A percentile compares a stretch with the other conserved stretches of the same genome.
Conservation (phyloP, 345 rosid species). For the Corchorus capsularis region DNA sequence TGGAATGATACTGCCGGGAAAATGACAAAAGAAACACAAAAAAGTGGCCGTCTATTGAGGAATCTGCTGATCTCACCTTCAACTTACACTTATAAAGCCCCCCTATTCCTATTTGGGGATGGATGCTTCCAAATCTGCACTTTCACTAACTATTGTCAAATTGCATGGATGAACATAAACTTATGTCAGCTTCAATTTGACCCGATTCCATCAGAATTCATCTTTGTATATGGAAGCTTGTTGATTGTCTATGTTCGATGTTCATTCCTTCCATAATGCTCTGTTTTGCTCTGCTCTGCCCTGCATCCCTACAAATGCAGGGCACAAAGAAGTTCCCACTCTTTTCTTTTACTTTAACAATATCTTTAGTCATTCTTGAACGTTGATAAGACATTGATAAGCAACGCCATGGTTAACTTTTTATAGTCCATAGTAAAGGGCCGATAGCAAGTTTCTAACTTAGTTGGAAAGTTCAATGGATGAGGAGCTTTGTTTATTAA, state of each 20-base stretch:
- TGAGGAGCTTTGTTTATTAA: too few relatives aligned
- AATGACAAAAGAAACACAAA: constrained; percentile 35
- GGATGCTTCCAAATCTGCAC: constrained; percentile 16
- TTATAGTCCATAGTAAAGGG: too few relatives aligned
- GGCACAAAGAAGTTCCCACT: background rate
- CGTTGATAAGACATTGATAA: too few relatives aligned
- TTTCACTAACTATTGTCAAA: background rate
- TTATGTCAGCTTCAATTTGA: background rate
- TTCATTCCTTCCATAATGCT: background rate
- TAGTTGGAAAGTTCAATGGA: too few relatives aligned
- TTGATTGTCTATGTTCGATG: background rate
- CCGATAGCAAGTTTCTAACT: too few relatives aligned
- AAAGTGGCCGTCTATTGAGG: constrained; percentile 33
- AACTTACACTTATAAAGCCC: background rate
- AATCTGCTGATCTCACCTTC: constrained; percentile 34
- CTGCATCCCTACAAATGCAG: background rate
- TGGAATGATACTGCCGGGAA: constrained; percentile 37
- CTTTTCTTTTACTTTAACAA: background rate
- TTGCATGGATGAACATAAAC: background rate
- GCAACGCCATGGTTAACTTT: too few relatives aligned
- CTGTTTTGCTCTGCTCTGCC: background rate
- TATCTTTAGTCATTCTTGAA: too few relatives aligned
- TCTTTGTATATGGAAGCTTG: background rate
- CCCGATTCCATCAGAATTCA: background rate
- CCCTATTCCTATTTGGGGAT: background rate